Evolutionary conservation across 495 filamentous ascomycete species (phyloP), one percentile per base, ranked within the genome.

Genomic region (Aspergillus sparsus): DNA sequence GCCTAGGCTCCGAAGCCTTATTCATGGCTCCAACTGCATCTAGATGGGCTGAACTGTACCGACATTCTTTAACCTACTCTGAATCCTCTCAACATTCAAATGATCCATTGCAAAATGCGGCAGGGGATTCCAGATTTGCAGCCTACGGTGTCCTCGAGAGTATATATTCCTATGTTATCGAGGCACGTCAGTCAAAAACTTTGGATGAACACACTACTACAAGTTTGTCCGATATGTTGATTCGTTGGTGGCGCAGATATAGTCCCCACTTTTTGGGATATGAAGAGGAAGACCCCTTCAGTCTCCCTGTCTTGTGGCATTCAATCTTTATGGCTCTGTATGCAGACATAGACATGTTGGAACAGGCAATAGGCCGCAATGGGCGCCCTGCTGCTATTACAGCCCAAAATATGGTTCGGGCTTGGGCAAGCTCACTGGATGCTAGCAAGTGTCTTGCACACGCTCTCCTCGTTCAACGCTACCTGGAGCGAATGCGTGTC

Each of bases 221-320:
- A 10, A 42, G 57, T 11, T 46, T 61, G 7, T 65, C 65, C n/a
- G 47, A 60, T 36, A 47, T 63, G 31, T 55, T 66, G 5, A 65
- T 71, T 2, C 49, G 53, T 12, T 71, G 68, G 68, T 66, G 66
- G 63, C 8, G 57, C 8, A 59, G 49, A 46, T 69, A 69, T 35
- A 56, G 55, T 35, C 35, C 52, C 6, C 56, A 62, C 13, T 51
- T 61, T 49, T 16, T n/a, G 18, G n/a, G 12, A 12, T 1, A 57
- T 31, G 47, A 37, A 10, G 54, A 59, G 1, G 33, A 53, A 32
- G 71, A 73, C 32, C 57, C 66, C 31, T 68, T 68, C 35, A 63
- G 62, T 56, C 64, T 77, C 7, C 65, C 66, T 31, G 66, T 76
- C 13, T 63, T 77, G 21, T 77, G 74, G 74, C 74, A 77, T 39